Evolutionary conservation across 1,284 basidiomycete genomes (phyloP), one percentile per base, ranked within the genome.

Genomic region (Marasmius fiardii): DNA sequence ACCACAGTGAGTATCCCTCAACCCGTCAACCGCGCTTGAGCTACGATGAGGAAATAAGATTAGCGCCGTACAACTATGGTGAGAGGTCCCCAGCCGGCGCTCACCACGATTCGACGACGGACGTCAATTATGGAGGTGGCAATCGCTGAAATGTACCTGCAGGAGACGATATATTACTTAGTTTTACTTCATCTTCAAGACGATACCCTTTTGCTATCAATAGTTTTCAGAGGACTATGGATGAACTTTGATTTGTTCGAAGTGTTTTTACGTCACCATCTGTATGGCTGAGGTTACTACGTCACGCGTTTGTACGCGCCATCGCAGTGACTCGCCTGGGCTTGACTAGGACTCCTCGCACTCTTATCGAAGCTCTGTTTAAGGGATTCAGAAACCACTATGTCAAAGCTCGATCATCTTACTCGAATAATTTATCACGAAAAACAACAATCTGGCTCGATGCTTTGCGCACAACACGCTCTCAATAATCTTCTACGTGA

Each of bases 391-490:
- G 24, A 14, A 4, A 6, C 10, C 14, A 12, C 47, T 33, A 31
- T 33, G 31, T 49, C 26, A 4, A 26, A 12, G 28, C 24, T 87
- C 41, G 80, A 86, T 60, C 65, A 62, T 33, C 74, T 91, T 20
- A 61, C 74, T n/a, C 68, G 74, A 10, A 65, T 76, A 14, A 88
- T 92, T 55, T 92, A 92, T 66, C 88, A 91, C 69, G 89, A 92
- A 67, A 79, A 70, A 59, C 90, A 92, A 69, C 80, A 91, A 67
- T 61, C 71, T 55, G 90, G 89, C 20, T 90, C 89, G 2, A 90
- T 89, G 82, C 80, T 92, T 43, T 93, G 91, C 66, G 90, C 90
- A n/a, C 90, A 92, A 64, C 89, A 93, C 71, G 89, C 90, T 12
- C 74, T 93, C 33, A 93, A 93, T 67, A 81, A 82, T 14, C 74